Evolutionary conservation across 768 basidiomycete species (phyloP), one percentile per base, ranked within the genome.

Genomic region (Pulveroboletus ravenelii): DNA sequence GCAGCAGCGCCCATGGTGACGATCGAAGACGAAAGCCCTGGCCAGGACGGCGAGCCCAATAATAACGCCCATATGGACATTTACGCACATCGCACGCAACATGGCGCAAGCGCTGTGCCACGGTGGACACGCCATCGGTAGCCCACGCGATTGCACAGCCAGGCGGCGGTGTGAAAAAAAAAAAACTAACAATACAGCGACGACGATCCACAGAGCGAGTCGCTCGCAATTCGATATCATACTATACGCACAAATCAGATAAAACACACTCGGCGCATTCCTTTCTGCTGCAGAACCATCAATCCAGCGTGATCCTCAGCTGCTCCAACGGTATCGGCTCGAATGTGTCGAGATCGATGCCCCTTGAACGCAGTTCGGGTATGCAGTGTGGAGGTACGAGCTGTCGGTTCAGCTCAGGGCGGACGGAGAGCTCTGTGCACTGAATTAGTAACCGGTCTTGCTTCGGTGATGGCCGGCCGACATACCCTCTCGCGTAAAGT

Each of bases 241-340:
- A 66, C 61, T 59, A 68, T 66, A 65, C 65, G 61, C 66, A 63
- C 61, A 63, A 45, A 63, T 56, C 64, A 69, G 63, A 67, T 66
- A 65, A 37, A 53, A 45, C 45, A 45, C 58, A 25, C 54, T 44
- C 52, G 29, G 20, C 50, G 29, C 57, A 45, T 63, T 65, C 63
- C 49, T 60, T 61, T 66, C 58, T 48, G 49, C 55, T 46, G 53
- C 52, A 46, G 54, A 57, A 62, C 60, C 65, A 69, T 87, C 78
- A 93, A 72, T 97, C 93, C 73, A 97, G 80, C 70, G 87, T 84
- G 72, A 97, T 92, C 77, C 85, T 85, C 74, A 97, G 74, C 72
- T 96, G 85, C 68, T 98, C 94, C 70, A 93, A 76, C 70, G 95
- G 93, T 87, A 97, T 95, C 70, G 96, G 96, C 70, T 87, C 87